Conservation (phyloP, 805 yeast species). For the Alloascoidea hylecoeti region DNA sequence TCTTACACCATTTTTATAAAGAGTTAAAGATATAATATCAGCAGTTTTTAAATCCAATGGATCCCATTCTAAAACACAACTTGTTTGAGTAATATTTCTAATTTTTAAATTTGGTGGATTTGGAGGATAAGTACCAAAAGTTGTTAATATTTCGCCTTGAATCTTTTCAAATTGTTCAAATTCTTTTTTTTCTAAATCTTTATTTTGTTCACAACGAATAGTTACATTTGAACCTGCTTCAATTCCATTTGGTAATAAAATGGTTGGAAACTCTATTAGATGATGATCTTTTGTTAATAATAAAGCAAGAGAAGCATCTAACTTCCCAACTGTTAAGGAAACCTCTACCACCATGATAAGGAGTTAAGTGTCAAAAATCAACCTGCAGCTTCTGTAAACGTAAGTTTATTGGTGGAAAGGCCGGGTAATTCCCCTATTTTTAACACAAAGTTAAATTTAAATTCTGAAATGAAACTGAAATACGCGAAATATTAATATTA, state of each 20-base stretch:
- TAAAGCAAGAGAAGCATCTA: conserved; percentile 89
- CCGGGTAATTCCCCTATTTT: too few species aligned
- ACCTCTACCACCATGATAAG: conserved; percentile 72
- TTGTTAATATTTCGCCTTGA: conserved; percentile 59
- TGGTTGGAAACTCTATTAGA: conserved; percentile 92
- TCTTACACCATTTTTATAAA: conserved; percentile 56
- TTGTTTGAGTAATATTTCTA: conserved; percentile 82
- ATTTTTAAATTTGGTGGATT: conserved; percentile 51
- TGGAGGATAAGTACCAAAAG: conserved; percentile 68
- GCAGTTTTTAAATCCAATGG: conserved; percentile 74
- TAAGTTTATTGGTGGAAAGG: too few species aligned
- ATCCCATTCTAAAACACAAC: conserved; percentile 94
- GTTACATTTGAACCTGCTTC: conserved; percentile 86
- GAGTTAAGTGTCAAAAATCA: too few species aligned
- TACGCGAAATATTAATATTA: too few species aligned
- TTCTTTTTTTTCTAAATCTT: conserved; percentile 49
- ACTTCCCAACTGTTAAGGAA: conserved; percentile 85
- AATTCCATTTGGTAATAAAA: conserved; percentile 79
- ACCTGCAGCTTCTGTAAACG: too few species aligned
- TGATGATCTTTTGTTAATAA: conserved; percentile 86
- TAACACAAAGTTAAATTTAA: too few species aligned
- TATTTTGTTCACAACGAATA: conserved; percentile 70
- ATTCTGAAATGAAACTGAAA: too few species aligned
- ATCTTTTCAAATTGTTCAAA: conserved; percentile 39
- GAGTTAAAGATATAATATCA: conserved; percentile 54